A percentile compares a stretch with the other conserved stretches of the same genome.
Evolutionary conservation across 1,284 basidiomycete genomes (phyloP).

Genomic region (Trametes polyzona): DNA sequence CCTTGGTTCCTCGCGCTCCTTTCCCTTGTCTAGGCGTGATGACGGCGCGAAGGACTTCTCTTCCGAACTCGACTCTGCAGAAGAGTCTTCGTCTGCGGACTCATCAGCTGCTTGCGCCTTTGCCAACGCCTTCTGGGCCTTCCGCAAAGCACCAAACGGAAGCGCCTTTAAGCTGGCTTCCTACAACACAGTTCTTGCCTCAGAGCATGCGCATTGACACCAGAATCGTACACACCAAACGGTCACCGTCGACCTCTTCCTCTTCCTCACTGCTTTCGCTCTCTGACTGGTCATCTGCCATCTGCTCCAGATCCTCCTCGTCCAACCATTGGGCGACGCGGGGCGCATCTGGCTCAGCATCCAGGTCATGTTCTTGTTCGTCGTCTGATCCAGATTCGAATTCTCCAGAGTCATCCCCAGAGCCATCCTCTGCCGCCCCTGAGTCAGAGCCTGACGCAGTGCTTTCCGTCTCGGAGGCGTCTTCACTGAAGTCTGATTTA

Average conservation of each 20-base stretch:
- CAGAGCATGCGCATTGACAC: not conserved
- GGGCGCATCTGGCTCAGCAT: constrained; percentile 33
- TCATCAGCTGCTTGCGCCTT: constrained; percentile 37
- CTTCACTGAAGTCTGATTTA: not conserved
- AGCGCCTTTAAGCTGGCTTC: constrained; percentile 57
- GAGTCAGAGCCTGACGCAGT: constrained; percentile 15
- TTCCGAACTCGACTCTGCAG: constrained; percentile 29
- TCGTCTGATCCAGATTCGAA: constrained; percentile 7
- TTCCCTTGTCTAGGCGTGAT: constrained; percentile 28
- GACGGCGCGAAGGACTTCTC: constrained; percentile 12
- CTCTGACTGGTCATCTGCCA: constrained; percentile 24
- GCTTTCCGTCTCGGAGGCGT: constrained; percentile 11
- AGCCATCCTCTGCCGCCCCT: not conserved
- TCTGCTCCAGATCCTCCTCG: constrained; percentile 39
- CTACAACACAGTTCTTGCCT: constrained; percentile 9
- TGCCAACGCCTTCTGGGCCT: constrained; percentile 61
- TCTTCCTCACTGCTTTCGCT: constrained; percentile 22
- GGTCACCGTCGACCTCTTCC: constrained; percentile 17
- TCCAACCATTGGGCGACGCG: constrained; percentile 39
- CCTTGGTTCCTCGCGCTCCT: constrained; percentile 39
- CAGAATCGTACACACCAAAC: constrained; percentile 25
- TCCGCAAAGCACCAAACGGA: constrained; percentile 68
- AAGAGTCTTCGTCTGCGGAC: constrained; percentile 26
- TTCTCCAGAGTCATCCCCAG: constrained; percentile 6
- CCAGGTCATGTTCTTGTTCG: constrained; percentile 29